Base-by-base conservation (phyloP, 1,139 yeast genomes). In the Taphrina wiesneri region DNA sequence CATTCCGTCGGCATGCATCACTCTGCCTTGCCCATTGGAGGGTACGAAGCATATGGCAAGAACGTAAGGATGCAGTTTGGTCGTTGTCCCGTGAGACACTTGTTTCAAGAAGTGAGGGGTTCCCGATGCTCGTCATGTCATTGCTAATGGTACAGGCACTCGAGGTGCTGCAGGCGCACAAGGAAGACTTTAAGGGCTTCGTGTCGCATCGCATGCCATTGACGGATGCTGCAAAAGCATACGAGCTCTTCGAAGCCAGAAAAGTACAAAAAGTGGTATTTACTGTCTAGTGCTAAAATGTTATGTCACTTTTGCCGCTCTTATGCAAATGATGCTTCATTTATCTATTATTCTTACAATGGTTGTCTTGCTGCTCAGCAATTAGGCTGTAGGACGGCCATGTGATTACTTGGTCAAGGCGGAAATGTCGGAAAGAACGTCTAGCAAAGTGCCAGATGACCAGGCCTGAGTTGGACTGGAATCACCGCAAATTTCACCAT, bases 381-480 rank as follows among this genome's bases (percentile, higher is more conserved):
- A n/a, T n/a, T n/a, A n/a, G n/a, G n/a, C n/a, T n/a, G n/a, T n/a
- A n/a, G n/a, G n/a, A n/a, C n/a, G n/a, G n/a, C n/a, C n/a, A n/a
- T n/a, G 25, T 9, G 28, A 15, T 23, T n/a, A 45, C n/a, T 45
- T 23, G 49, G n/a, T 4, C 28, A 45, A 28, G 21, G 54, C 54
- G 19, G 54, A 25, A 49, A 67, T 67, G 82, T 90, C 96, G 70
- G 82, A 81, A 76, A 86, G 88, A 67, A 93, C 78, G 74, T 93
- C 98, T 62, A 93, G 77, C 69, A 93, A 77, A 72, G 97, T 89
- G 2, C 95, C 87, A 0, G 91, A 79, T 74, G 96, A 88, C 99
- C 99, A 93, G 0, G 98, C 98, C 75, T 93, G 99, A 0, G 97
- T 86, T 2, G 98, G 97, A 71, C 96, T 88, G 1, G 96, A 89